Evolutionary conservation across 345 rosid species (phyloP).

Genomic region (Syzygium oleosum): DNA sequence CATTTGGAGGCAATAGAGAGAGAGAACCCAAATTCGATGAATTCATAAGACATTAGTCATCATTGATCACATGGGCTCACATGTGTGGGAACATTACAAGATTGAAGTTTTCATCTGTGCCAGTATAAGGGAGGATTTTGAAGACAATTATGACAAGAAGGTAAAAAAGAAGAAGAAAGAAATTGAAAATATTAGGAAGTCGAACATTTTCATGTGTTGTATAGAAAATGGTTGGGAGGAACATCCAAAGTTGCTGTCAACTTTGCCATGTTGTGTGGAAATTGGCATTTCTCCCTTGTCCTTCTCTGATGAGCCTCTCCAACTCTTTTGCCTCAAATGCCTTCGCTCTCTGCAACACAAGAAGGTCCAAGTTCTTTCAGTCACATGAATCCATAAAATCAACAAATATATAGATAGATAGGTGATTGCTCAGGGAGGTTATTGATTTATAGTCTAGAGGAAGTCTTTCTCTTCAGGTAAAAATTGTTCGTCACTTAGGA

Average conservation of each 20-base stretch:
- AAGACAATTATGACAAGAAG: not conserved
- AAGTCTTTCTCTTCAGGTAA: not conserved
- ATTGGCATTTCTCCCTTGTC: slow-evolving; percentile 28
- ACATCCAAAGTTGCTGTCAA: slow-evolving; percentile 6
- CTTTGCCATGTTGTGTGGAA: slow-evolving; percentile 32
- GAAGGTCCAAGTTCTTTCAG: not conserved
- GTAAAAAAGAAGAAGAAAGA: not conserved
- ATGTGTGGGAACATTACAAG: not conserved
- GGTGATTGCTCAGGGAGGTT: not conserved
- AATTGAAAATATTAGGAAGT: not conserved
- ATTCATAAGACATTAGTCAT: not conserved
- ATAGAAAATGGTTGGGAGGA: not conserved
- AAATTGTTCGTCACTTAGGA: not conserved
- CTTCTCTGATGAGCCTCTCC: slow-evolving; percentile 51
- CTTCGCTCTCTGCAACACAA: slow-evolving; percentile 38
- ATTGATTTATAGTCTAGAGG: not conserved
- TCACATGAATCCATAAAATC: not conserved
- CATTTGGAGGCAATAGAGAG: not conserved
- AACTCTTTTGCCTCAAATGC: slow-evolving; percentile 50
- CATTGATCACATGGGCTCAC: not conserved
- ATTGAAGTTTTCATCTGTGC: slow-evolving; percentile 4
- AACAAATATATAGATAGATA: not conserved
- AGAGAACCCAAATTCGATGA: not conserved
- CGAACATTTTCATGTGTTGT: not conserved
- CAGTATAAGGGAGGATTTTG: not conserved